A percentile compares a stretch with the other conserved stretches of the same genome.
Evolutionary conservation across 495 filamentous ascomycete species (phyloP).

Genomic region (Penicillium odoratum): DNA sequence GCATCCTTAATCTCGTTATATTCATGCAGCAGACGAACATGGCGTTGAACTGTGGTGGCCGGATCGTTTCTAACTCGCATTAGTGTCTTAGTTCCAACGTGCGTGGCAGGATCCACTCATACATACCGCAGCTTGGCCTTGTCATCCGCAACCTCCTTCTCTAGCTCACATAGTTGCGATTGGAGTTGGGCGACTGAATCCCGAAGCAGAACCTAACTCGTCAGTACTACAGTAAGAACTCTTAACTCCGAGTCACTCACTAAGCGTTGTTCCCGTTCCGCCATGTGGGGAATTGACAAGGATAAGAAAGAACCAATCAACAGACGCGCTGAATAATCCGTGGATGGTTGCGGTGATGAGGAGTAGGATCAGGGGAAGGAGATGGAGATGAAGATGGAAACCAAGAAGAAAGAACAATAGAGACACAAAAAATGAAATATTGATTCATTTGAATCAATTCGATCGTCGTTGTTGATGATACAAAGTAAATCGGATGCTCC

Average conservation of each 20-base stretch:
- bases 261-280: constrained; percentile 4
- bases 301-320: constrained; percentile 15
- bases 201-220: constrained; percentile 29
- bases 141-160: constrained; percentile 33
- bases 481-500: constrained; percentile 20
- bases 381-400: neutral
- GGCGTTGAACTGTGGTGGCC: constrained; percentile 55
- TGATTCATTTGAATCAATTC: neutral
- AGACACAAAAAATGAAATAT: neutral
- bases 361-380: constrained; percentile 3
- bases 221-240: neutral
- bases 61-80: constrained; percentile 27
- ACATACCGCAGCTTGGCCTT: constrained; percentile 40
- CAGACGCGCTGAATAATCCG: constrained; percentile 19
- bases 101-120: neutral
- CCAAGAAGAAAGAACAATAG: neutral
- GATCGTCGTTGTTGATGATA: neutral
- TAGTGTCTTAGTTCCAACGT: neutral
- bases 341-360: neutral
- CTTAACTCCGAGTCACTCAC: neutral
- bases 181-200: constrained; percentile 39
- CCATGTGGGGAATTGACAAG: constrained; percentile 1
- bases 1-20: constrained; percentile 82
- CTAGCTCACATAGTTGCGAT: constrained; percentile 28
- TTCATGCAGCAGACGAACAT: constrained; percentile 67